Percentiles rank a stretch among this genome's conserved stretches.
Conservation (phyloP, 139 green algal genomes). For the Picochlorum costavermella region DNA sequence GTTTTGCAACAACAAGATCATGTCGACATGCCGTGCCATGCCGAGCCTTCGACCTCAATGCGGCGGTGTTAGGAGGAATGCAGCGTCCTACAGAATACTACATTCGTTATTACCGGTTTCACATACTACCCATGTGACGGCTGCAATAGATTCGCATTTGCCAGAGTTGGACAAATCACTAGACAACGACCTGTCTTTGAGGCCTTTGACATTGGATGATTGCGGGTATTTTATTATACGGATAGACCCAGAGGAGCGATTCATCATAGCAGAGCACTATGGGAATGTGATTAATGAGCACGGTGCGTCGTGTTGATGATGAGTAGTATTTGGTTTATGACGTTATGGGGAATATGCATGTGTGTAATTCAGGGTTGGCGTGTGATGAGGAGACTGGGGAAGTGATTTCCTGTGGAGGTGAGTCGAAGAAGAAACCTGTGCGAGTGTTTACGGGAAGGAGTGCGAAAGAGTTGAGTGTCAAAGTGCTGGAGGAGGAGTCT, state of each 20-base stretch:
- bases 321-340: too few relatives aligned
- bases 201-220: slow-evolving; percentile 40
- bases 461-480: slow-evolving; percentile 48
- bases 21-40: too few relatives aligned
- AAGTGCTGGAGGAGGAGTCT: slow-evolving; percentile 35
- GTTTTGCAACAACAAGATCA: too few relatives aligned
- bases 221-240: slow-evolving; percentile 52
- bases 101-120: too few relatives aligned
- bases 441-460: slow-evolving; percentile 34
- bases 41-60: too few relatives aligned
- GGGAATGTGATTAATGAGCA: slow-evolving; percentile 51
- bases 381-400: slow-evolving; percentile 53
- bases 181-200: slow-evolving; percentile 41
- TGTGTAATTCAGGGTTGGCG: slow-evolving; percentile 25
- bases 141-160: background rate
- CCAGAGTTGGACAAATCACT: slow-evolving; percentile 15
- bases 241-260: slow-evolving; percentile 23
- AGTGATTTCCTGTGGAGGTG: slow-evolving; percentile 42
- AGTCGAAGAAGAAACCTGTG: slow-evolving; percentile 21
- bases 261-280: slow-evolving; percentile 43
- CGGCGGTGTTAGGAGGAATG: too few relatives aligned
- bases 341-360: too few relatives aligned
- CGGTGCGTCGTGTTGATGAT: slow-evolving; percentile 9
- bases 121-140: too few relatives aligned
- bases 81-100: too few relatives aligned